phyloP scores from a whole-genome alignment of 805 yeast species.

The Candida vartiovaarae region DNA sequence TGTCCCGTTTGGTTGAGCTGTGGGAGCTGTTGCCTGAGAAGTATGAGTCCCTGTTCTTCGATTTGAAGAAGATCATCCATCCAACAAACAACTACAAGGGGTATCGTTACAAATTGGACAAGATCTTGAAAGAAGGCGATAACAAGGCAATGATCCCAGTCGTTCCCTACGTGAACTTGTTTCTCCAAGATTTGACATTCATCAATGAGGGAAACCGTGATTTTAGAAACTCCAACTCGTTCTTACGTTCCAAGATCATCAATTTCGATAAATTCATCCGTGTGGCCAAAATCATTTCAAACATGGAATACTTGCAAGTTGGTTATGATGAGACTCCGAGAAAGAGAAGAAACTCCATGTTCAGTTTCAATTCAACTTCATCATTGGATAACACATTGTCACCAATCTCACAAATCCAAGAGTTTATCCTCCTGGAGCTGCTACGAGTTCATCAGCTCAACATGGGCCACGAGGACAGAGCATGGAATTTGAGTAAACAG shows the following conservation, averaged over 20 bases:
- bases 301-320: slow-evolving; percentile 61
- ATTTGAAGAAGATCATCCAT: slow-evolving; percentile 60
- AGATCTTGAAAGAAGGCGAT: slow-evolving; percentile 41
- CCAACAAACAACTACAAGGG: slow-evolving; percentile 69
- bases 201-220: slow-evolving; percentile 78
- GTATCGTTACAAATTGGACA: slow-evolving; percentile 56
- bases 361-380: slow-evolving; percentile 17
- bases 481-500: slow-evolving; percentile 62
- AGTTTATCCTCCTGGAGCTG: slow-evolving; percentile 57
- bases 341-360: slow-evolving; percentile 21
- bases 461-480: slow-evolving; percentile 55
- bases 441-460: slow-evolving; percentile 64
- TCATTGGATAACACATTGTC: slow-evolving; percentile 23
- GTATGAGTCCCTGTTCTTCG: slow-evolving; percentile 54
- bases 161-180: slow-evolving; percentile 71
- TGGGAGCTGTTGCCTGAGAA: slow-evolving; percentile 56
- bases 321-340: slow-evolving; percentile 34
- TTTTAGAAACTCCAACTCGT: slow-evolving; percentile 49
- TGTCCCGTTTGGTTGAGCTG: slow-evolving; percentile 52
- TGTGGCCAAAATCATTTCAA: slow-evolving; percentile 58
- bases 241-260: slow-evolving; percentile 43
- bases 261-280: slow-evolving; percentile 70
- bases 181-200: slow-evolving; percentile 73
- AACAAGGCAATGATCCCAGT: slow-evolving; percentile 41
- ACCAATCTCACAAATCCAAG: slow-evolving; percentile 31